Evolutionary conservation across 371 early-diverging fungal species (phyloP), one percentile per base, ranked within the genome.

Genomic region (Aphelidium insulamus): DNA sequence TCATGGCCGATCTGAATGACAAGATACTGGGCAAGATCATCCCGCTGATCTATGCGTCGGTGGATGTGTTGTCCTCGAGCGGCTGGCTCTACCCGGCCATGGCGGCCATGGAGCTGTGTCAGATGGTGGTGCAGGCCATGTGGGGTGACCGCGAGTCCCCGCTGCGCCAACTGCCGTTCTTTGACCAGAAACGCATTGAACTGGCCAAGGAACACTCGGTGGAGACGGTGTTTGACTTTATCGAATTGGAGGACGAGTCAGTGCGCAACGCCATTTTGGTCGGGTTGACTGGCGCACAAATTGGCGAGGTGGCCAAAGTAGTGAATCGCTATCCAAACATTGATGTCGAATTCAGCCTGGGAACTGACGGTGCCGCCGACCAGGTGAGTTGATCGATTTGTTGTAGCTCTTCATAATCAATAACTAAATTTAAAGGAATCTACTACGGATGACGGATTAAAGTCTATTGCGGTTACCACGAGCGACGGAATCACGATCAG

Each of bases 41-140:
- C 39, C 79, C 79, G 11, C 52, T 95, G 24, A 41, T 95, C 27
- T 91, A 95, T 46, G 90, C 94, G 0, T 65, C 75, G 43, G 91
- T 92, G 4, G 97, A 95, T 54, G 91, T 95, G 8, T 72, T 88
- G 29, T 75, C 83, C 26, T 77, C 79, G 12, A 72, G 74, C 39
- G 88, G 86, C 16, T 90, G 85, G 85, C 60, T 91, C 34, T 55
- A 66, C 1, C 85, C 91, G 4, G 87, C 86, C 9, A 46, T 92
- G 35, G 68, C 80, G 1, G 62, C 85, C 3, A 91, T 92, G 94
- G 94, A 95, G 47, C 43, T 92, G 48, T 71, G 78, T 16, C 97
- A 95, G 54, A 91, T 91, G 92, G 54, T 57, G 31, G 86, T 91
- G 7, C 92, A 92, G 60, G 90, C 92, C n/a, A 60, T 85, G 41